Evolutionary conservation across 352 stramenopile species (phyloP), one percentile per base, ranked within the genome.

Genomic region (Phytophthora melonis): DNA sequence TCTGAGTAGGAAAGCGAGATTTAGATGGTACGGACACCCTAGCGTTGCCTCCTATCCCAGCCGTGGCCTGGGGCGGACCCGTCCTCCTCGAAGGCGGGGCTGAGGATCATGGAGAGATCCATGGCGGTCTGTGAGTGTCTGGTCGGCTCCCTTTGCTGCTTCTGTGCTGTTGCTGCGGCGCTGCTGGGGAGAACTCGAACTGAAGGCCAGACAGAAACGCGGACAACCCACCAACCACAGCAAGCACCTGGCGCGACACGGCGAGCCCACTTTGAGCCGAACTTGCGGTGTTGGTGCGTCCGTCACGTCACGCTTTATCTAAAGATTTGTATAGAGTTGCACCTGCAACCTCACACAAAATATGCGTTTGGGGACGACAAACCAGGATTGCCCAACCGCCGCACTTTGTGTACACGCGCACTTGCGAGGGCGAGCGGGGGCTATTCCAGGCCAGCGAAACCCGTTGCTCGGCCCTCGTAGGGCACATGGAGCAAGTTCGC

Each of bases 21-120:
- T n/a, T n/a, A n/a, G n/a, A n/a, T n/a, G n/a, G n/a, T n/a, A n/a
- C n/a, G n/a, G n/a, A n/a, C n/a, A n/a, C n/a, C n/a, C n/a, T n/a
- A n/a, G n/a, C n/a, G n/a, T n/a, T n/a, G n/a, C n/a, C n/a, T n/a
- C n/a, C n/a, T n/a, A n/a, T n/a, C n/a, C n/a, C n/a, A n/a, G n/a
- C n/a, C n/a, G n/a, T n/a, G n/a, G n/a, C n/a, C n/a, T 25, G 58
- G 45, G 27, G 30, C 11, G 32, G 58, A 19, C 72, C 43, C 45
- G 43, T 82, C 78, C 34, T 84, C 75, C 63, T 81, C 75, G 45
- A 83, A 53, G 59, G 72, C 73, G 57, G 70, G 73, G 70, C 78
- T 86, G 36, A 88, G 78, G 34, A 88, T 88, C 69, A 79, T 88
- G 21, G 81, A 79, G 58, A 88, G 77, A 72, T 88, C 81, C 81